phyloP scores from a whole-genome alignment of 2,329 filamentous ascomycete species.

The Bipolaris sorokiniana region DNA sequence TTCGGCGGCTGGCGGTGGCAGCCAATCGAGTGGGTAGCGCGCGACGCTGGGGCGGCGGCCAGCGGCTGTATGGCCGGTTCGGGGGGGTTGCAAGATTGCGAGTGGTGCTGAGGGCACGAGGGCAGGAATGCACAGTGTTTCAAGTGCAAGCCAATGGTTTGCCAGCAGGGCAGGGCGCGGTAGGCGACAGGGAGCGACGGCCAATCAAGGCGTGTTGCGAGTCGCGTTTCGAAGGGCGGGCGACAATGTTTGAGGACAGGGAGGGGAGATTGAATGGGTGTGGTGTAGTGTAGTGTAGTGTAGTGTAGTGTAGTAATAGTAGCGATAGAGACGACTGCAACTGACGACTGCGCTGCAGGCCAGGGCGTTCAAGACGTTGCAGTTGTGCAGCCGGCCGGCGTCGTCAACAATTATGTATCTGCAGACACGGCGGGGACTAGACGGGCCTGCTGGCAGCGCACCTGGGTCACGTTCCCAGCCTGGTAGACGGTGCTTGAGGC shows the following conservation, averaged over 20 bases:
- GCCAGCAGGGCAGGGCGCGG: constrained; percentile 27
- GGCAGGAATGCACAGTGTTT: constrained; percentile 46
- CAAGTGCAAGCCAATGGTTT: constrained; percentile 43
- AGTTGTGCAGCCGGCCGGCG: too few relatives aligned
- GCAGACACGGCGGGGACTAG: constrained; percentile 19
- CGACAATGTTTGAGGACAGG: constrained; percentile 39
- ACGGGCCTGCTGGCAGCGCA: constrained; percentile 30
- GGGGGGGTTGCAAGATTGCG: constrained; percentile 34
- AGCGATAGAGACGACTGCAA: neutral
- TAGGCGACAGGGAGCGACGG: constrained; percentile 37
- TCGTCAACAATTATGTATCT: constrained; percentile 23
- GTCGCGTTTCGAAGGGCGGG: constrained; percentile 41
- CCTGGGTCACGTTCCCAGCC: constrained; percentile 34
- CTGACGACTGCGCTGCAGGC: constrained; percentile 17
- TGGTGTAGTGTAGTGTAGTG: too few relatives aligned
- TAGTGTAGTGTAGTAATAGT: too few relatives aligned
- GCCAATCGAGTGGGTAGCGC: constrained; percentile 43
- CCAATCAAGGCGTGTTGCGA: constrained; percentile 38
- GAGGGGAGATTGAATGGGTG: constrained; percentile 4
- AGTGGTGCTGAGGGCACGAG: constrained; percentile 32
- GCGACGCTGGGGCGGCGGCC: constrained; percentile 35
- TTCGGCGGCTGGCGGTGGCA: constrained; percentile 32
- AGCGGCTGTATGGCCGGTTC: constrained; percentile 45
- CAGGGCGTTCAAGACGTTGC: constrained; percentile 11
- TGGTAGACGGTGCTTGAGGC: constrained; percentile 34